These are phyloP conservation scores for Petasospora rhodanensis DNA, from an alignment of 1,139 yeast genomes.

Conservation along the genomic window DNA sequence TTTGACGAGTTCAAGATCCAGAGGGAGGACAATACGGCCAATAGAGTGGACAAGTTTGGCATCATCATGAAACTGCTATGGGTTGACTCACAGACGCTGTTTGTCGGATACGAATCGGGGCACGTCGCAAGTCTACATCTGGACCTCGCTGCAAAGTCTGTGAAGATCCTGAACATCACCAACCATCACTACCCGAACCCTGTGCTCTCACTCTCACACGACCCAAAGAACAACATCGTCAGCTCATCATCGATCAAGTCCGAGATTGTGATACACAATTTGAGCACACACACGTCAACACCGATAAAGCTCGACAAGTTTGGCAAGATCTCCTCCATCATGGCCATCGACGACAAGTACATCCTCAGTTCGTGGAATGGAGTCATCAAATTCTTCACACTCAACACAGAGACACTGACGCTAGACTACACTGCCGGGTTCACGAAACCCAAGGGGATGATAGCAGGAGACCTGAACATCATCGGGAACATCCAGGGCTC, in stretches of 20 bases:
- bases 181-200: slow-evolving; percentile 46
- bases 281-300: slow-evolving; percentile 7
- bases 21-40: slow-evolving; percentile 23
- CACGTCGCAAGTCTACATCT: slow-evolving; percentile 36
- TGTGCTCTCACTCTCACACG: slow-evolving; percentile 35
- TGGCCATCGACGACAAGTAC: slow-evolving; percentile 15
- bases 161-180: slow-evolving; percentile 8
- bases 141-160: slow-evolving; percentile 24
- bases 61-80: slow-evolving; percentile 49
- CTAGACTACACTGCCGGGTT: slow-evolving; percentile 14
- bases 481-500: slow-evolving; percentile 24
- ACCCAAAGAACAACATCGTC: slow-evolving; percentile 20
- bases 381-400: slow-evolving; percentile 17
- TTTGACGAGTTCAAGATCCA: slow-evolving; percentile 22
- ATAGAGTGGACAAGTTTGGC: slow-evolving; percentile 36
- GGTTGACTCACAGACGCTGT: slow-evolving; percentile 29
- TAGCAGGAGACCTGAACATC: slow-evolving; percentile 20
- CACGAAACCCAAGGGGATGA: slow-evolving; percentile 22
- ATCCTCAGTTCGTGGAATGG: slow-evolving; percentile 28
- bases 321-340: slow-evolving; percentile 17
- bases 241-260: slow-evolving; percentile 41
- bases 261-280: slow-evolving; percentile 30
- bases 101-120: slow-evolving; percentile 58
- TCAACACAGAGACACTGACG: slow-evolving; percentile 3
- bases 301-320: slow-evolving; percentile 13